A percentile compares a stretch with the other conserved stretches of the same genome.
Evolutionary conservation across 768 basidiomycete genomes (phyloP).

Genomic region (Russula earlei): DNA sequence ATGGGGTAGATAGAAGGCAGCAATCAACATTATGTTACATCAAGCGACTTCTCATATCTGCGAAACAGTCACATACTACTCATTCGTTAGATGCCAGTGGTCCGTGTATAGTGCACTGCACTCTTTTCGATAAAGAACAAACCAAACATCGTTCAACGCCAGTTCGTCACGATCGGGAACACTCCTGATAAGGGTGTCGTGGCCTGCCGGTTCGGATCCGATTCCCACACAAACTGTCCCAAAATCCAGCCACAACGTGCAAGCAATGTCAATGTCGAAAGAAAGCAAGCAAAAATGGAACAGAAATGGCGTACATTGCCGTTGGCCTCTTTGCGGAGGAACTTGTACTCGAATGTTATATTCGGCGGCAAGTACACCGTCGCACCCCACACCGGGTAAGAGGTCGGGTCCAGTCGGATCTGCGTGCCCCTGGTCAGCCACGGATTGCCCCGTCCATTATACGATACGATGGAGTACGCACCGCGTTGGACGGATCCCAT

Average conservation of each 20-base stretch:
- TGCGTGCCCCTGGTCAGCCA: constrained; percentile 16
- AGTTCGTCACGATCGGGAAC: constrained; percentile 34
- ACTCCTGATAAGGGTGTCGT: constrained; percentile 27
- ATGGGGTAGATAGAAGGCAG: too few species aligned
- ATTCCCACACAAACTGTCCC: constrained; percentile 44
- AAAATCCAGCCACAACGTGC: not conserved
- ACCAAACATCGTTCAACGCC: constrained; percentile 29
- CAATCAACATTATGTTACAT: too few species aligned
- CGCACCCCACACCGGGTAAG: constrained; percentile 47
- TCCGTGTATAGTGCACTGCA: too few species aligned
- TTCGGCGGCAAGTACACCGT: constrained; percentile 41
- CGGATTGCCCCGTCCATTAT: not conserved
- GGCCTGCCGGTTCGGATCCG: constrained; percentile 45
- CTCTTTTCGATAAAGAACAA: too few species aligned
- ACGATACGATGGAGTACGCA: constrained; percentile 22
- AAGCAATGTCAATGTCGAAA: too few species aligned
- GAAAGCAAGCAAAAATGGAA: too few species aligned
- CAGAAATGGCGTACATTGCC: constrained; percentile 33
- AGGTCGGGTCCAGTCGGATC: constrained; percentile 43
- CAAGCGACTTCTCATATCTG: too few species aligned
- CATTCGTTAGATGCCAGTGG: too few species aligned
- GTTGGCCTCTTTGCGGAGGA: constrained; percentile 44
- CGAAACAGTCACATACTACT: too few species aligned
- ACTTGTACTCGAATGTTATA: constrained; percentile 49
- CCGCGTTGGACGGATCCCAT: constrained; percentile 41